Conservation (phyloP, 805 yeast genomes). For the Starmerella apicola region DNA sequence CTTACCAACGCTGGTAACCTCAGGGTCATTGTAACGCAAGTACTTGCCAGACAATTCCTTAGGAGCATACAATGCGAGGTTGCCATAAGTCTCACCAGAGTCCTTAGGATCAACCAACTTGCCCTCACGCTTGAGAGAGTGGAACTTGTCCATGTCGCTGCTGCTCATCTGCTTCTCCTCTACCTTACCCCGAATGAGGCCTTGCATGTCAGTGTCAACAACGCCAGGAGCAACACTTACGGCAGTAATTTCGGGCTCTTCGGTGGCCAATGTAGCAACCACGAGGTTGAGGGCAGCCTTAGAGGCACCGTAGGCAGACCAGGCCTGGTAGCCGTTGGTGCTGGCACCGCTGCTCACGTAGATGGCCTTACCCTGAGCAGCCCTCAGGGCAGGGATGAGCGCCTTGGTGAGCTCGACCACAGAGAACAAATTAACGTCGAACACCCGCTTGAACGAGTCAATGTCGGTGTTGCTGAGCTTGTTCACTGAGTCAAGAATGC, state of each 20-base stretch:
- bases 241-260: slow-evolving; percentile 47
- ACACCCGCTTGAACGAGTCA: slow-evolving; percentile 48
- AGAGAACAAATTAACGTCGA: slow-evolving; percentile 69
- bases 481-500: slow-evolving; percentile 66
- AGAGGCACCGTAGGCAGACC: slow-evolving; percentile 88
- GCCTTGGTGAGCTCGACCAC: slow-evolving; percentile 44
- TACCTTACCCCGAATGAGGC: slow-evolving; percentile 49
- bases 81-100: slow-evolving; percentile 61
- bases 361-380: slow-evolving; percentile 50
- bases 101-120: slow-evolving; percentile 53
- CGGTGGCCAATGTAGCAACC: slow-evolving; percentile 52
- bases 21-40: slow-evolving; percentile 42
- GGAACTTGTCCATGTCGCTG: slow-evolving; percentile 48
- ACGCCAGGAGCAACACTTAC: slow-evolving; percentile 89
- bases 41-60: slow-evolving; percentile 52
- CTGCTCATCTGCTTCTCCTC: slow-evolving; percentile 48
- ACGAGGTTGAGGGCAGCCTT: slow-evolving; percentile 85
- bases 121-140: slow-evolving; percentile 44
- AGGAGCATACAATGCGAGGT: slow-evolving; percentile 53
- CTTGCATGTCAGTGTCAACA: slow-evolving; percentile 85
- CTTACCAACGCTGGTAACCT: slow-evolving; percentile 27
- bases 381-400: slow-evolving; percentile 39
- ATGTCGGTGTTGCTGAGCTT: slow-evolving; percentile 35
- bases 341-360: slow-evolving; percentile 88
- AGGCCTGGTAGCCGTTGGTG: slow-evolving; percentile 46